phyloP scores from a whole-genome alignment of 2,329 filamentous ascomycete species.

The Cladosporium halotolerans region DNA sequence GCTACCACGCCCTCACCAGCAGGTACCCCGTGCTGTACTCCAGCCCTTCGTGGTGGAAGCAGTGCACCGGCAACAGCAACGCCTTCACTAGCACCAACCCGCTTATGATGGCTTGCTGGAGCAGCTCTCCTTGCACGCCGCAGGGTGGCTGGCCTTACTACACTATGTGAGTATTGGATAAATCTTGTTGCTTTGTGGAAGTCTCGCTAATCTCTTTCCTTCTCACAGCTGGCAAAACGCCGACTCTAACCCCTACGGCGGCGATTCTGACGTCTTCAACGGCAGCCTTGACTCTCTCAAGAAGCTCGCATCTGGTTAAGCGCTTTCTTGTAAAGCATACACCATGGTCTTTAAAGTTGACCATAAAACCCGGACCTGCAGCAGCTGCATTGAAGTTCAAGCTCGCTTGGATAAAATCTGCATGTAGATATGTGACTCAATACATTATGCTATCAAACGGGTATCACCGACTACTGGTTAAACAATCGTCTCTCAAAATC shows the following conservation, averaged over 20 bases:
- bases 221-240: conserved; percentile 44
- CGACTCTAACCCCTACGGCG: conserved; percentile 45
- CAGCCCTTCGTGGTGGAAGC: conserved; percentile 48
- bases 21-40: conserved; percentile 51
- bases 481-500: background rate
- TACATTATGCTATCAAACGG: background rate
- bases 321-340: background rate
- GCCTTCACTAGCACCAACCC: conserved; percentile 36
- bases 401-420: too few species aligned
- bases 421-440: too few species aligned
- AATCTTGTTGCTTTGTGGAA: background rate
- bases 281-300: conserved; percentile 34
- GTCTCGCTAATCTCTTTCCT: background rate
- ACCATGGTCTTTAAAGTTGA: too few species aligned
- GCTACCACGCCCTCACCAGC: conserved; percentile 42
- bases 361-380: too few species aligned
- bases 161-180: conserved; percentile 33
- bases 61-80: conserved; percentile 46
- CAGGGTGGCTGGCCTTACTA: conserved; percentile 46
- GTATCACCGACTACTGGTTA: background rate
- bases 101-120: conserved; percentile 11
- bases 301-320: conserved; percentile 29
- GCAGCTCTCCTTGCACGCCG: conserved; percentile 11
- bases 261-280: conserved; percentile 50
- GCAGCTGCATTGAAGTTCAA: too few species aligned